phyloP scores from a whole-genome alignment of 2,329 filamentous ascomycete species.

The Phyllosticta capitalensis region DNA sequence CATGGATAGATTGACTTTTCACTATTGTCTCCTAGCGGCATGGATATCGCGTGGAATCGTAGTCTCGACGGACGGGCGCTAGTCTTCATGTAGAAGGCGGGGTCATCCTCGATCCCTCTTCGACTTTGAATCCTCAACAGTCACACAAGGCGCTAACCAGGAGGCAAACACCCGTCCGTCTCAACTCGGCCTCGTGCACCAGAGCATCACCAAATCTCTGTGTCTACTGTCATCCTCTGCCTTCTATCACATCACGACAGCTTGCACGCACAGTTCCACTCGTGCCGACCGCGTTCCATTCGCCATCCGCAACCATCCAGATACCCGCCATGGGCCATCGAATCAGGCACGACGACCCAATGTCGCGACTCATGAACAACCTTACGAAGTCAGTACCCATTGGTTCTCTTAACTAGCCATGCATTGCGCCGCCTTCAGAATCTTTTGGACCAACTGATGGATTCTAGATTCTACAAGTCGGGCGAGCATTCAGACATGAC shows the following conservation, averaged over 20 bases:
- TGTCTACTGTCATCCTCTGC: not conserved
- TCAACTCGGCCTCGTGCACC: not conserved
- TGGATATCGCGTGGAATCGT: not conserved
- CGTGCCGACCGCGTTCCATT: not conserved
- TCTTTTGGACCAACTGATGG: not conserved
- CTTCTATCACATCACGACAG: not conserved
- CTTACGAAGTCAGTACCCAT: conserved; percentile 1
- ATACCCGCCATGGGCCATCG: not conserved
- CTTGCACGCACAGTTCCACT: not conserved
- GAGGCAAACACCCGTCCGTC: not conserved
- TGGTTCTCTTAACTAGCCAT: not conserved
- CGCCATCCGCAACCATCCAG: not conserved
- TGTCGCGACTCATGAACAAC: conserved; percentile 6
- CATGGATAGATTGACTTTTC: not conserved
- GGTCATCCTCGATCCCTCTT: not conserved
- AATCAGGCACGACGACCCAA: conserved; percentile 1
- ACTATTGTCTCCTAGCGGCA: not conserved
- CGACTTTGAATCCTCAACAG: not conserved
- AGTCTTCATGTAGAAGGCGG: not conserved
- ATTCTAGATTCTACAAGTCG: conserved; percentile 2
- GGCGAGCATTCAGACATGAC: conserved; percentile 8
- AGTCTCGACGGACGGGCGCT: not conserved
- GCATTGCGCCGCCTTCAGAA: not conserved
- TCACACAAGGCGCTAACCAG: not conserved
- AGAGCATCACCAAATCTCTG: not conserved